Evolutionary conservation across 2,329 filamentous ascomycete genomes (phyloP).

Genomic region (Claviceps pazoutovae): DNA sequence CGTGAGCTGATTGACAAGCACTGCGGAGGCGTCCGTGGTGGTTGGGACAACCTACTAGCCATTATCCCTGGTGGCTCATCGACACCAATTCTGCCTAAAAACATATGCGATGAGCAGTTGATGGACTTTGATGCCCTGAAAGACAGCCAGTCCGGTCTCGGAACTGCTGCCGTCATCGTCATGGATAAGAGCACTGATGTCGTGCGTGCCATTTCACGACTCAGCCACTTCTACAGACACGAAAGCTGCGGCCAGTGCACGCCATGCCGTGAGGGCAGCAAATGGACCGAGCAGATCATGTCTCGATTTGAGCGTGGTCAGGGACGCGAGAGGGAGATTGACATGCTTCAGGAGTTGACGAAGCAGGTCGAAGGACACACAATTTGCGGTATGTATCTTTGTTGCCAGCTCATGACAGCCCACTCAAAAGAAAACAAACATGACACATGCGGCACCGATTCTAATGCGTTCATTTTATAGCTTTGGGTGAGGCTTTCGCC

Average conservation of each 20-base stretch:
- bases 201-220: constrained; percentile 80
- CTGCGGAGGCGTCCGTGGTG: constrained; percentile 89
- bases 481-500: constrained; percentile 91
- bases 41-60: constrained; percentile 94
- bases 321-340: constrained; percentile 82
- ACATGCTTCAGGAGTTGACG: constrained; percentile 97
- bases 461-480: constrained; percentile 22
- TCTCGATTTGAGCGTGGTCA: constrained; percentile 83
- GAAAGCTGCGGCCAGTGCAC: constrained; percentile 98
- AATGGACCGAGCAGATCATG: constrained; percentile 99
- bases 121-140: constrained; percentile 99
- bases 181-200: constrained; percentile 98
- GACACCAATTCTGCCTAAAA: constrained; percentile 85
- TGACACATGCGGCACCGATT: background rate
- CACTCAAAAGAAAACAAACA: background rate
- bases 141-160: constrained; percentile 92
- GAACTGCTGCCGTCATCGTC: constrained; percentile 94
- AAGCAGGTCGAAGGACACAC: constrained; percentile 99
- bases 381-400: constrained; percentile 62
- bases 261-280: constrained; percentile 96
- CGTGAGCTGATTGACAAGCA: constrained; percentile 95
- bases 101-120: constrained; percentile 80
- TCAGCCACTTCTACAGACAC: constrained; percentile 96
- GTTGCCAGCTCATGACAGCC: background rate
- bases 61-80: constrained; percentile 94